phyloP scores from a whole-genome alignment of 2,329 filamentous ascomycete genomes.

The Sclerotinia borealis region DNA sequence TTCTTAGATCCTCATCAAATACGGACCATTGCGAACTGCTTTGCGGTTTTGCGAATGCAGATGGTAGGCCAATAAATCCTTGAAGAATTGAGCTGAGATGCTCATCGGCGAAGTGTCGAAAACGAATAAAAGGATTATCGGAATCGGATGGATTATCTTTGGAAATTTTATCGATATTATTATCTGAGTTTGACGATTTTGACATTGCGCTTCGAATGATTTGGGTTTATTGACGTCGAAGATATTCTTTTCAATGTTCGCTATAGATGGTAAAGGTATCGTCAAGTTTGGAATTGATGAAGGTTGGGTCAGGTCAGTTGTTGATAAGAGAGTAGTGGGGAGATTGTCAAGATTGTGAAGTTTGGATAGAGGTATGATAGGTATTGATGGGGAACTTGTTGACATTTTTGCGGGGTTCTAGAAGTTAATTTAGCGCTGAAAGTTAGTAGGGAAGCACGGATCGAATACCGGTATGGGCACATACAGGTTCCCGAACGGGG shows the following conservation, averaged over 20 bases:
- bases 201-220: neutral
- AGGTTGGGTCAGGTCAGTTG: too few relatives aligned
- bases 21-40: slow-evolving; percentile 23
- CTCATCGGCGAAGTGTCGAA: slow-evolving; percentile 28
- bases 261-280: neutral
- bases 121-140: slow-evolving; percentile 31
- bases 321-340: neutral
- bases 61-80: slow-evolving; percentile 31
- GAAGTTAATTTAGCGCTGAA: neutral
- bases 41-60: slow-evolving; percentile 25
- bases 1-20: slow-evolving; percentile 26
- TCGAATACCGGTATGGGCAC: neutral
- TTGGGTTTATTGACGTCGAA: neutral
- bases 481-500: too few relatives aligned
- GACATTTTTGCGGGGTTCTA: neutral
- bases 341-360: neutral
- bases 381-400: neutral
- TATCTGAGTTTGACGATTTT: slow-evolving; percentile 22
- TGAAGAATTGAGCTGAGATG: slow-evolving; percentile 31
- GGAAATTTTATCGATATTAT: slow-evolving; percentile 10
- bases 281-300: neutral
- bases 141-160: neutral
- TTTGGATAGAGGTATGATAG: neutral
- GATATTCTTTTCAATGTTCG: too few relatives aligned
- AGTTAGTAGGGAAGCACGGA: neutral